Base-by-base conservation (phyloP, 148 eudicot species). In the Amaranthus palmeri region DNA sequence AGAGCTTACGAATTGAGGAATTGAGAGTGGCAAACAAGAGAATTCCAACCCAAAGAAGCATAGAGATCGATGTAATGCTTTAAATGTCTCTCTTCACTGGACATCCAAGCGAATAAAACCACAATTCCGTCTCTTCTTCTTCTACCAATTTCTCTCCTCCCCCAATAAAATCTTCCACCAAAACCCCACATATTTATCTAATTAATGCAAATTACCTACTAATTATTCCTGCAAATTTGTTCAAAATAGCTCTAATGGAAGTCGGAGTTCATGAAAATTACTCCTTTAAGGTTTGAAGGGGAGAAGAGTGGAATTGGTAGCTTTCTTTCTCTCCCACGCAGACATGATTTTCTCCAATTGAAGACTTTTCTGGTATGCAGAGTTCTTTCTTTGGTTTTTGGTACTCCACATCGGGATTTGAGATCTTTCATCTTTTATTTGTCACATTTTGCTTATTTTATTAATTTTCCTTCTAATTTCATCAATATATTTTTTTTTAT, bases 21-120 rank as follows among this genome's bases (percentile, higher is more conserved):
- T 76, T 93, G 96, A 68, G 96, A 76, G 74, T 88, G 98, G 65
- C 96, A 93, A 77, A 93, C 82, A 60, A 93, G 87, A 42, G 97
- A 88, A 80, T 81, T 83, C 98, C 98, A 93, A 15, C 98, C 98
- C 67, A 86, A 81, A 72, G 97, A 87, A 7, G 89, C 83, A 73
- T 88, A 93, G 18, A 93, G 90, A 70, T 89, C 85, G 51, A 87
- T 85, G 67, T 93, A 91, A 77, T 81, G 85, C 84, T 84, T 93
- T 78, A 91, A 70, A 74, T 89, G 96, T 75, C 72, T 88, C 8
- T 89, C 88, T 72, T 88, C 82, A 79, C 98, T 93, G 12, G 96
- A 93, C 97, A 91, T 91, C 98, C 98, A 93, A 44, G 91, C 95
- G 45, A 88, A 93, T 25, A 87, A 80, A 74, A 93, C 91, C 68